Evolutionary conservation across 768 basidiomycete genomes (phyloP).

Genomic region (Trametes sanguinea): DNA sequence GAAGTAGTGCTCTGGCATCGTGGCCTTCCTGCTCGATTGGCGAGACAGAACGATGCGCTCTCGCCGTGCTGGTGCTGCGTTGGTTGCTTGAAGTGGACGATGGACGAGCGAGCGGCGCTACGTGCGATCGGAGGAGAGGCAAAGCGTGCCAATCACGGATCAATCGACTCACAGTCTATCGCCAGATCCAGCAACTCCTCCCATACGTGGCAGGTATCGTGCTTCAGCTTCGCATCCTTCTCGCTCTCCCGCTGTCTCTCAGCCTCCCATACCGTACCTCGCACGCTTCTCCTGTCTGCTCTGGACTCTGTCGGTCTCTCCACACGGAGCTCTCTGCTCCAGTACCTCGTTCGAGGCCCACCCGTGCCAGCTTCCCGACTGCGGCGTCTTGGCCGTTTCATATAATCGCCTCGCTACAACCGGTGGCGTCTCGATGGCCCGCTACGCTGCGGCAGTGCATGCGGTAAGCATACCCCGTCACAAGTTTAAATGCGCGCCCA

Average conservation of each 20-base stretch:
- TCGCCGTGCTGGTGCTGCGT: too few species aligned
- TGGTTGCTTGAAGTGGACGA: too few species aligned
- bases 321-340: not conserved
- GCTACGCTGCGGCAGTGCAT: too few species aligned
- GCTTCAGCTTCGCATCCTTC: not conserved
- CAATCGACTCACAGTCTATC: conserved; percentile 7
- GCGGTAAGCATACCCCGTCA: too few species aligned
- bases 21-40: not conserved
- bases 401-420: not conserved
- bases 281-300: not conserved
- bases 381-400: too few species aligned
- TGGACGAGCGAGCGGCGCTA: not conserved
- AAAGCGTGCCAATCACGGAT: conserved; percentile 7
- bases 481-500: too few species aligned
- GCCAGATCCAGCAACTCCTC: conserved; percentile 19
- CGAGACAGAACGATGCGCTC: not conserved
- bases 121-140: conserved; percentile 3
- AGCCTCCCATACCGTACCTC: not conserved
- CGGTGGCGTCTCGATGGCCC: not conserved
- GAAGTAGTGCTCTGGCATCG: not conserved
- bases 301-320: not conserved
- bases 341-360: not conserved
- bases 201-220: conserved; percentile 13
- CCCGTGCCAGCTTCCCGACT: too few species aligned
- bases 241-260: not conserved